Evolutionary conservation across 129 eudicot species (phyloP).

Genomic region (Pulicaria dysenterica): DNA sequence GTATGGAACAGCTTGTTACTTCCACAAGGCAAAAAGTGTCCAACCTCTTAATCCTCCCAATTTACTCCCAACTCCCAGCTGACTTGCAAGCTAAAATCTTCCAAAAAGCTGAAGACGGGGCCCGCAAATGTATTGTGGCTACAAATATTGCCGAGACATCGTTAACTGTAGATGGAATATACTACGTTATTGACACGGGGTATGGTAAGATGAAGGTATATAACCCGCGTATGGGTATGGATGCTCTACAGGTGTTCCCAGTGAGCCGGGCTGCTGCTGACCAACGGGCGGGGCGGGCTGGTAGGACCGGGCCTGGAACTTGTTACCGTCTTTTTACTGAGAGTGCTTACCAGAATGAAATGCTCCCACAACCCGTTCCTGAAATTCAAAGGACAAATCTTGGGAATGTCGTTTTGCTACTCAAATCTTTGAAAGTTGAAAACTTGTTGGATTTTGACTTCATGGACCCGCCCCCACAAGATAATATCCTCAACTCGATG

Average conservation of each 20-base stretch:
- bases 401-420: slow-evolving; percentile 62
- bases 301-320: slow-evolving; percentile 70
- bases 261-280: slow-evolving; percentile 77
- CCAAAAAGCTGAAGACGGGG: slow-evolving; percentile 63
- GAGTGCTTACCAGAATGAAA: slow-evolving; percentile 62
- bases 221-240: slow-evolving; percentile 78
- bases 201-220: slow-evolving; percentile 75
- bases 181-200: slow-evolving; percentile 70
- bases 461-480: slow-evolving; percentile 84
- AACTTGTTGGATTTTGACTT: slow-evolving; percentile 66
- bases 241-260: slow-evolving; percentile 66
- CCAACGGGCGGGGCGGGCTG: slow-evolving; percentile 75
- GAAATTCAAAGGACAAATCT: slow-evolving; percentile 73
- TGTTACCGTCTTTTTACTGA: slow-evolving; percentile 74
- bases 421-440: slow-evolving; percentile 62
- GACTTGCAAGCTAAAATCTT: slow-evolving; percentile 70
- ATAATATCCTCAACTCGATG: slow-evolving; percentile 70
- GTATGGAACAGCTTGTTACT: slow-evolving; percentile 63
- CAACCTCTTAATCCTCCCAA: slow-evolving; percentile 61
- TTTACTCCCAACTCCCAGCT: slow-evolving; percentile 72
- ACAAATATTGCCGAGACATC: slow-evolving; percentile 77
- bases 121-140: slow-evolving; percentile 71
- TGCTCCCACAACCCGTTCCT: slow-evolving; percentile 69
- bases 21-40: slow-evolving; percentile 58
- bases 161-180: slow-evolving; percentile 65